Base-by-base conservation (phyloP, 2,329 filamentous ascomycete genomes). In the Ceratocystis huliohia region DNA sequence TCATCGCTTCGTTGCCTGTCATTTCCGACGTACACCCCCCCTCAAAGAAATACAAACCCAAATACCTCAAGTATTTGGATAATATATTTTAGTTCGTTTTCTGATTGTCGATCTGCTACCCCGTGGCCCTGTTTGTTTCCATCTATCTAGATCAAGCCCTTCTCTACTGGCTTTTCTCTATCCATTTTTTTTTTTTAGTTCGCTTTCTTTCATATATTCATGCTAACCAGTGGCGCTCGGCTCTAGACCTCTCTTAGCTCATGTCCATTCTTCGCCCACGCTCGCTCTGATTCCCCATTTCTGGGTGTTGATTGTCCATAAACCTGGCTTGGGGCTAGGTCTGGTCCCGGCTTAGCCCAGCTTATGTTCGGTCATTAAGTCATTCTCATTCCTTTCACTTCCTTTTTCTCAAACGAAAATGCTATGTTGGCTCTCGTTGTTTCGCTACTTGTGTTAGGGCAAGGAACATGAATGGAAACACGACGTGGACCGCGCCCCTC, bases 361-460 rank as follows among this genome's bases (percentile, higher is more conserved):
- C 28, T 59, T 59, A 15, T 37, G 30, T 15, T 59, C 56, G n/a
- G 56, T 37, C 17, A 59, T 59, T 59, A 59, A 30, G 56, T 33
- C 56, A 30, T 53, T 53, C 46, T 22, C 46, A 48, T 48, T 56
- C 50, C 30, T 30, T 59, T 25, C 5, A 37, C 56, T 59, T 41
- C 56, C 56, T 37, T 37, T n/a, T 53, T 37, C 56, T 59, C 13
- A 1, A n/a, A 59, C 28, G 17, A n/a, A 28, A 33, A 33, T 37
- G 56, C 17, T 30, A 10, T 57, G 53, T n/a, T 50, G 46, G 46
- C 48, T 53, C 28, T 59, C 30, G 28, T 59, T 59, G 56, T 59
- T 59, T 59, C 56, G 56, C 56, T 30, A 25, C 17, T 30, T 59
- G 56, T 37, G 56, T n/a, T 59, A 59, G 56, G 56, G 15, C 56